phyloP scores from a whole-genome alignment of 441 rosid species.

The Pelargonium cotyledonis region DNA sequence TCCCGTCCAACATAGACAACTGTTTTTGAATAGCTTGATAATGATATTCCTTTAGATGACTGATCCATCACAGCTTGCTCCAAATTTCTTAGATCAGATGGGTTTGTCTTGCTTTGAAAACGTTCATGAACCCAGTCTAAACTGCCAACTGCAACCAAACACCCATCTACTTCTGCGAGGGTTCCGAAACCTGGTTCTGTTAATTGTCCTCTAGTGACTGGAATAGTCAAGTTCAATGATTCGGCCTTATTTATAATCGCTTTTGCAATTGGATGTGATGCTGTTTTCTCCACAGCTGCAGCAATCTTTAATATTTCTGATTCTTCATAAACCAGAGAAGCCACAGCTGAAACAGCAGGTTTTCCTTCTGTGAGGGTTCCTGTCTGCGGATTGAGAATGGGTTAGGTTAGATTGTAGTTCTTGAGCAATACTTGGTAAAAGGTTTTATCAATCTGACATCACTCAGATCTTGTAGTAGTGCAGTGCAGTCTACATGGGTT shows the following conservation, averaged over 20 bases:
- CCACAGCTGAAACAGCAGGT: slow-evolving; percentile 66
- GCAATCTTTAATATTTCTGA: slow-evolving; percentile 72
- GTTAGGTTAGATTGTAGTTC: background rate
- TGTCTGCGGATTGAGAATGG: slow-evolving; percentile 42
- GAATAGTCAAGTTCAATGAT: slow-evolving; percentile 46
- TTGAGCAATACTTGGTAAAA: background rate
- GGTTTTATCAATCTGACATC: background rate
- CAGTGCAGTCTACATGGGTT: no score
- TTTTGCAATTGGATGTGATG: slow-evolving; percentile 81
- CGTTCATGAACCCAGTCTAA: slow-evolving; percentile 74
- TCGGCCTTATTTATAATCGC: slow-evolving; percentile 71
- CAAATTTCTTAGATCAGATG: slow-evolving; percentile 39
- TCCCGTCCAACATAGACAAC: slow-evolving; percentile 80
- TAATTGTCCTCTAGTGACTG: slow-evolving; percentile 76
- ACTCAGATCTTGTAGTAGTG: background rate
- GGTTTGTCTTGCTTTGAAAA: slow-evolving; percentile 44
- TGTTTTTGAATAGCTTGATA: slow-evolving; percentile 65
- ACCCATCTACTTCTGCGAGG: slow-evolving; percentile 82
- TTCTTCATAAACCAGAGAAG: slow-evolving; percentile 50
- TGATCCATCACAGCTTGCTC: slow-evolving; percentile 37
- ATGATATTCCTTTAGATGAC: slow-evolving; percentile 30
- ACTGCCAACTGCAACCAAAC: slow-evolving; percentile 77
- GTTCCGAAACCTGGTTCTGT: slow-evolving; percentile 93
- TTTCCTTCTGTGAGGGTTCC: slow-evolving; percentile 94
- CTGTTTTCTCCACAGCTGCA: slow-evolving; percentile 89